Base-by-base conservation (phyloP, 1,284 basidiomycete genomes). In the Phylloboletellus chloephorus region DNA sequence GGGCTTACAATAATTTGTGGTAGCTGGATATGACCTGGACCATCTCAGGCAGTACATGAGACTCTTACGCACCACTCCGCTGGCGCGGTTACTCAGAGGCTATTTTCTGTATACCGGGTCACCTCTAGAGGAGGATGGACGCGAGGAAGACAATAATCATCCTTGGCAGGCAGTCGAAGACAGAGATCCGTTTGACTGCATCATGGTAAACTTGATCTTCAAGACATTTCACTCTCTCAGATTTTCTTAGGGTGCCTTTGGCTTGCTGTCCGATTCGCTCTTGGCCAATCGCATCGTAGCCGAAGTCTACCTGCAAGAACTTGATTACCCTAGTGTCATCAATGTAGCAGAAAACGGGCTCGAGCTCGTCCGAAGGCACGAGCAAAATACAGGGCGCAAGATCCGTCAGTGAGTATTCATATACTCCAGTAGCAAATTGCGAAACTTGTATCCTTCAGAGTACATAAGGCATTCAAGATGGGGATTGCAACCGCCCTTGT, bases 301-400 rank as follows among this genome's bases (percentile, higher is more conserved):
- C 0, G 76, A 85, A 20, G 68, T 91, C n/a, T 88, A 91, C 53
- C 64, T 85, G 7, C 63, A 72, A 15, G 87, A 93, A 51, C 36
- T 64, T 13, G 93, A 98, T 60, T 89, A 86, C 60, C 71, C 81
- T 32, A 85, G 82, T 47, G 78, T 82, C 0, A 78, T 89, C 40
- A 75, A 78, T 36, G 73, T 80, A 1, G 75, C 85, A 1, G 86
- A 90, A 51, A 76, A 71, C 30, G 86, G 84, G 0, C 62, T 92
- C 16, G 72, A 73, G 35, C 67, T 84, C 8, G 57, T 88, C 4
- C 66, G 67, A 9, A 68, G 66, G n/a, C 57, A 74, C 5, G 82
- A 88, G 55, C 58, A 61, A 31, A 72, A 83, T 38, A 74, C 73
- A 10, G 87, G 82, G 0, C 74, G 72, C 29, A 65, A 65, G 16